Evolutionary conservation across 352 stramenopile genomes (phyloP).

Genomic region (Pythium biforme): DNA sequence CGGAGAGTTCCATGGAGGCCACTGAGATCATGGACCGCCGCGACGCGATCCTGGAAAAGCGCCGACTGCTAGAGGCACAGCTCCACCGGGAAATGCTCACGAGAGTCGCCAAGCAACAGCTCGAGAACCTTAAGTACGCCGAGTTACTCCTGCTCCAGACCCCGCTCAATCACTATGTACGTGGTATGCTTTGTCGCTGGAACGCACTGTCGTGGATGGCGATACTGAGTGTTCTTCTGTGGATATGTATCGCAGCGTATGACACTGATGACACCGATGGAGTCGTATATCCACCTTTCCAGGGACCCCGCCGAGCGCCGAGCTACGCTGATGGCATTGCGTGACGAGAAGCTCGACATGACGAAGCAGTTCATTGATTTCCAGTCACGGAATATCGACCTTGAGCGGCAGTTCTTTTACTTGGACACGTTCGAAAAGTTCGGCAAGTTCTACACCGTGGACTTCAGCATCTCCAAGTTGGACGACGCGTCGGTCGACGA

Average conservation of each 20-base stretch:
- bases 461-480: conserved; percentile 61
- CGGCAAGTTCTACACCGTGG: conserved; percentile 67
- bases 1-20: neutral
- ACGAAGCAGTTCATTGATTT: conserved; percentile 43
- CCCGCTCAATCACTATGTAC: conserved; percentile 57
- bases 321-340: conserved; percentile 40
- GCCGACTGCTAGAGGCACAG: conserved; percentile 28
- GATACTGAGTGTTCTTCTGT: conserved; percentile 1
- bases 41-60: conserved; percentile 29
- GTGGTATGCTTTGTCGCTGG: neutral
- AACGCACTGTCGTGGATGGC: neutral
- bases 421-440: conserved; percentile 67
- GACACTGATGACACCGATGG: conserved; percentile 70
- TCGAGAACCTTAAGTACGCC: conserved; percentile 42
- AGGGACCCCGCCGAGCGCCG: conserved; percentile 40
- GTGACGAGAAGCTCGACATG: conserved; percentile 49
- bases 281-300: conserved; percentile 54
- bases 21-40: conserved; percentile 10
- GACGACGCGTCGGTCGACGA: conserved; percentile 40
- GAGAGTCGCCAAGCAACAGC: conserved; percentile 35
- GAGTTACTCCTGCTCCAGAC: conserved; percentile 41
- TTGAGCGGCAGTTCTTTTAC: conserved; percentile 60
- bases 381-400: conserved; percentile 49
- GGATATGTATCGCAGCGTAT: conserved; percentile 32
- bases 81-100: conserved; percentile 36